Base-by-base conservation (phyloP, 2,329 filamentous ascomycete genomes). In the Ascochyta viciae-villosae region DNA sequence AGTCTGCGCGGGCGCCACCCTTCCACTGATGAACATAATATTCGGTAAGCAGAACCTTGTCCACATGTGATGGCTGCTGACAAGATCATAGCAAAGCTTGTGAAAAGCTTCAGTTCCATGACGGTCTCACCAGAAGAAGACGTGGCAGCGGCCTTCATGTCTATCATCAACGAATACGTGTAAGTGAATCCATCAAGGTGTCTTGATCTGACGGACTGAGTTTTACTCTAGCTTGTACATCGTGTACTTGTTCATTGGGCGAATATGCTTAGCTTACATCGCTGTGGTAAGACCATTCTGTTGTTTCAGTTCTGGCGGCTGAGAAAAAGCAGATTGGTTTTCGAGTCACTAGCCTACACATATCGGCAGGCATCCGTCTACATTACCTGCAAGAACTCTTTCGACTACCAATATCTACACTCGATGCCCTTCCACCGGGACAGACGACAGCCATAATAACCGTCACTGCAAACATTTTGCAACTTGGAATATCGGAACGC, bases 21-120 rank as follows among this genome's bases (percentile, higher is more conserved):
- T 83, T 0, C 83, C 83, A 0, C 64, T 85, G 27, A 85, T 87
- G 82, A 83, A 85, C 43, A 76, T 87, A 33, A 75, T 86, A 9
- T 85, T 86, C 67, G 84, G 84, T 58, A 27, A 33, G 52, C 29
- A 2, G 13, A 5, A 1, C 68, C 76, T 15, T 78, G 83, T 31
- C 8, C 3, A 24, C 4, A 4, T 10, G 16, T 23, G 7, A 16
- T n/a, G 8, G 16, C 3, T 15, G 31, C 34, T 49, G 15, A 47
- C 0, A 1, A 6, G 0, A 13, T 3, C 6, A 10, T 27, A 66
- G 64, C 64, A 22, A 58, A 56, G 26, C 56, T 66, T 2, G 58
- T 66, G 6, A 57, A 54, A 42, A 56, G 52, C 6, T 64, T 66
- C 38, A 64, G 47, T 37, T 31, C 51, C 2, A 40, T 58, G 10